Evolutionary conservation across 495 filamentous ascomycete species (phyloP).

Genomic region (Trichoderma reesei): DNA sequence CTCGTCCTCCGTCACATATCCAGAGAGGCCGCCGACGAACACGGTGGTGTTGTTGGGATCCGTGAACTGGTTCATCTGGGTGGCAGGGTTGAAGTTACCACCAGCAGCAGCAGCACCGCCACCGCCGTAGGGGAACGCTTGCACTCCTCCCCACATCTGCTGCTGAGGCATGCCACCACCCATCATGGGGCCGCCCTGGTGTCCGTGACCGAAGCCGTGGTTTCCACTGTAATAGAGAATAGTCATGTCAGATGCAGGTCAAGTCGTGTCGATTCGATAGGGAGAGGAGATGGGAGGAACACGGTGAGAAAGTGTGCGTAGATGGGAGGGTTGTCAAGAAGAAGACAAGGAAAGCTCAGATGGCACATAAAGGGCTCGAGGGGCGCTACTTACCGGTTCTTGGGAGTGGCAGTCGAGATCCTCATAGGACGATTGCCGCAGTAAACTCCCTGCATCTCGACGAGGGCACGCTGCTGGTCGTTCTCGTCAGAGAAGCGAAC

Average conservation of each 20-base stretch:
- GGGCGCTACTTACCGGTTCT: slow-evolving; percentile 46
- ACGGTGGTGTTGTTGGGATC: slow-evolving; percentile 99
- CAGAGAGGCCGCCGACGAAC: slow-evolving; percentile 94
- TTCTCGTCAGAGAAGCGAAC: slow-evolving; percentile 90
- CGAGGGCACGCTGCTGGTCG: slow-evolving; percentile 89
- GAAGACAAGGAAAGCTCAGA: too few relatives aligned
- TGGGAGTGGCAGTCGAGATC: slow-evolving; percentile 94
- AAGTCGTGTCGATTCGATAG: background rate
- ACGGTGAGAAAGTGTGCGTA: background rate
- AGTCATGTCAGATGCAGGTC: slow-evolving; percentile 14
- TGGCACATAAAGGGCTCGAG: background rate
- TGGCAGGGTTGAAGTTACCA: slow-evolving; percentile 41
- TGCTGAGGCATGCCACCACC: slow-evolving; percentile 26
- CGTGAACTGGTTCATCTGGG: slow-evolving; percentile 99
- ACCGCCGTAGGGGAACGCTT: slow-evolving; percentile 37
- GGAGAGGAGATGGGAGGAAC: background rate
- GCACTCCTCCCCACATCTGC: slow-evolving; percentile 9
- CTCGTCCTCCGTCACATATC: slow-evolving; percentile 98
- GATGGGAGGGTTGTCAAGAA: background rate
- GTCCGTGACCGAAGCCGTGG: slow-evolving; percentile 18
- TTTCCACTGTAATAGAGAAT: slow-evolving; percentile 12
- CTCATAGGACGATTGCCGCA: slow-evolving; percentile 98
- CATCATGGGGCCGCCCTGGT: slow-evolving; percentile 31
- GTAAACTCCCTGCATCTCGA: slow-evolving; percentile 99
- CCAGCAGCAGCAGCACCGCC: slow-evolving; percentile 29